Base-by-base conservation (phyloP, 495 filamentous ascomycete genomes). In the Penicillium parvum region DNA sequence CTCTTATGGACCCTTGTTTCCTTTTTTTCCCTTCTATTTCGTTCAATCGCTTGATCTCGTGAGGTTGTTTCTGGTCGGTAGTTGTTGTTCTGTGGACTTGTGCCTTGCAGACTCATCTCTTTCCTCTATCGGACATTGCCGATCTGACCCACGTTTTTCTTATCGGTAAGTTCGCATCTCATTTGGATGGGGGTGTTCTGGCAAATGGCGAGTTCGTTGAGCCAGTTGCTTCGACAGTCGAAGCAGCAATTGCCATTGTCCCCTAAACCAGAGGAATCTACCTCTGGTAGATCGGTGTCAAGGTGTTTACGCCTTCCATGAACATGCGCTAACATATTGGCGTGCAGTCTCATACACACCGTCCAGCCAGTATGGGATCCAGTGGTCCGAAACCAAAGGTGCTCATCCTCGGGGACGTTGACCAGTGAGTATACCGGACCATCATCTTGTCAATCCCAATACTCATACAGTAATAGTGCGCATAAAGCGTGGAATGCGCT, bases 361-460 rank as follows among this genome's bases (percentile, higher is more conserved):
- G 15, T 4, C n/a, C n/a, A n/a, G 4, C 40, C 21, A 51, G 4
- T n/a, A 57, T 57, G 53, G 39, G 36, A 27, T 50, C 53, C 21
- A 45, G 41, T 17, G 30, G 10, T 17, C 5, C 53, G 3, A 72
- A 65, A 43, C 73, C 72, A 36, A 76, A 75, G 42, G 64, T 78
- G 30, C 69, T 82, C 16, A 56, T 79, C n/a, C 65, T 82, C 3
- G 78, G 78, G n/a, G 41, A 68, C 10, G 74, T 84, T 9, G 56
- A 65, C n/a, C 77, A 82, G 73, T 79, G 60, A 10, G 69, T 69
- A 20, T 11, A 27, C 14, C 15, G 4, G 15, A 19, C 2, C 15
- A 34, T 12, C 3, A n/a, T 17, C 15, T 5, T 19, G 16, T 19
- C 23, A 26, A 5, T 43, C 14, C 16, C 16, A 14, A 34, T 32